Base-by-base conservation (phyloP, 129 eudicot species). In the Tagetes patula region DNA sequence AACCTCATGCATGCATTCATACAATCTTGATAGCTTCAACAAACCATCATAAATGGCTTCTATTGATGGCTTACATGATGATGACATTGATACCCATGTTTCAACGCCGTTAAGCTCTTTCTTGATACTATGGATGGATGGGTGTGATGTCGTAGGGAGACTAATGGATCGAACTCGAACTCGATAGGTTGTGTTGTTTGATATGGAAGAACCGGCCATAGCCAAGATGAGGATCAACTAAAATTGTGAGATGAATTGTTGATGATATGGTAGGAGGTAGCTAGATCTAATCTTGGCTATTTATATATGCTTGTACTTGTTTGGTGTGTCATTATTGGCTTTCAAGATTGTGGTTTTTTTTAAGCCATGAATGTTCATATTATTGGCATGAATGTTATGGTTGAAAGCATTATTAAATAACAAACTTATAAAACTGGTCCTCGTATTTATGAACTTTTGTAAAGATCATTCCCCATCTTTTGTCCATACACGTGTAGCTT, bases 81-180 rank as follows among this genome's bases (percentile, higher is more conserved):
- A 60, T 42, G 60, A 46, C 1, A 56, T 37, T 2, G 14, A 1
- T 38, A 46, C 58, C 46, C 60, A 33, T 78, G 62, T 47, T 54
- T 79, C 59, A 58, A 79, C 77, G 65, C 82, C 70, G 63, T 46
- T 72, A 7, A 85, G 72, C 77, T 74, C 71, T 7, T 75, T 69
- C 63, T 81, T 79, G 69, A 85, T 41, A 9, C 6, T 53, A 50
- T 45, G 3, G 12, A 60, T 73, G 9, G 55, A 61, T 3, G 86
- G 82, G 41, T 82, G 68, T 72, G 84, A 75, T 78, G 76, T 61
- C 0, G 59, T 27, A 2, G 86, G 89, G 70, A 81, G 75, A 20
- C 86, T 85, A 46, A 64, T 63, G 48, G 86, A 85, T 43, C 80
- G 72, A 34, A 70, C 33, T 52, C 46, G 34, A 73, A 70, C 33